phyloP scores from a whole-genome alignment of 1,139 yeast species.

The Suhomyces wounanorum region DNA sequence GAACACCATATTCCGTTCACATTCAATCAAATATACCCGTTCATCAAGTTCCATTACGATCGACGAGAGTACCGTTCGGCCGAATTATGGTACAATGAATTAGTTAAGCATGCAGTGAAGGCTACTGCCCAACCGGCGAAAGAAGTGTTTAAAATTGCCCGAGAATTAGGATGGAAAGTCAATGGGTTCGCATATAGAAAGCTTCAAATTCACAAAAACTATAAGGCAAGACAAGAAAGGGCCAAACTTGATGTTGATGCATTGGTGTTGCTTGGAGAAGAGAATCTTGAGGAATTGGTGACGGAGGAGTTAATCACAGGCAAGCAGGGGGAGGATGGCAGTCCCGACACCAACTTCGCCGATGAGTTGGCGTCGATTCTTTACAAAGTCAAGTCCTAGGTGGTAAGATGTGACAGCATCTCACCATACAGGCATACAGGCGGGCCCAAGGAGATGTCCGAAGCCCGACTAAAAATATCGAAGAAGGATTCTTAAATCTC shows the following conservation, averaged over 20 bases:
- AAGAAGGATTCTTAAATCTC: background rate
- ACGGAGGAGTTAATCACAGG: slow-evolving; percentile 25
- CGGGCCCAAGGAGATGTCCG: too few relatives aligned
- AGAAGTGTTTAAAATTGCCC: slow-evolving; percentile 37
- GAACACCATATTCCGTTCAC: slow-evolving; percentile 35
- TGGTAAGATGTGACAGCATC: background rate
- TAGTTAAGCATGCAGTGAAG: slow-evolving; percentile 36
- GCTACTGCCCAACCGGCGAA: slow-evolving; percentile 31
- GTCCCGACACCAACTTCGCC: slow-evolving; percentile 19
- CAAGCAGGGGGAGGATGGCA: slow-evolving; percentile 8
- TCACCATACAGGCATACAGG: background rate
- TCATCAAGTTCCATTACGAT: slow-evolving; percentile 40
- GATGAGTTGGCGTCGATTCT: slow-evolving; percentile 24
- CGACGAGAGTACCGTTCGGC: slow-evolving; percentile 34
- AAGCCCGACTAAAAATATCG: background rate
- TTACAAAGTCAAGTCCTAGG: slow-evolving; percentile 9
- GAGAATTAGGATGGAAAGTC: slow-evolving; percentile 39
- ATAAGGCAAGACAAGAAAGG: slow-evolving; percentile 24
- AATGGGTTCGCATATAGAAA: slow-evolving; percentile 37
- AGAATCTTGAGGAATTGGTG: slow-evolving; percentile 20
- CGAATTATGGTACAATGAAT: slow-evolving; percentile 41
- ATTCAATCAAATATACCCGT: slow-evolving; percentile 45
- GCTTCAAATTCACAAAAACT: slow-evolving; percentile 26
- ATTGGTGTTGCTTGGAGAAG: slow-evolving; percentile 19
- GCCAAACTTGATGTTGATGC: slow-evolving; percentile 27